Percentiles rank a stretch among this genome's conserved stretches.
Evolutionary conservation across 495 filamentous ascomycete species (phyloP).

Genomic region (Annulohypoxylon nitens): DNA sequence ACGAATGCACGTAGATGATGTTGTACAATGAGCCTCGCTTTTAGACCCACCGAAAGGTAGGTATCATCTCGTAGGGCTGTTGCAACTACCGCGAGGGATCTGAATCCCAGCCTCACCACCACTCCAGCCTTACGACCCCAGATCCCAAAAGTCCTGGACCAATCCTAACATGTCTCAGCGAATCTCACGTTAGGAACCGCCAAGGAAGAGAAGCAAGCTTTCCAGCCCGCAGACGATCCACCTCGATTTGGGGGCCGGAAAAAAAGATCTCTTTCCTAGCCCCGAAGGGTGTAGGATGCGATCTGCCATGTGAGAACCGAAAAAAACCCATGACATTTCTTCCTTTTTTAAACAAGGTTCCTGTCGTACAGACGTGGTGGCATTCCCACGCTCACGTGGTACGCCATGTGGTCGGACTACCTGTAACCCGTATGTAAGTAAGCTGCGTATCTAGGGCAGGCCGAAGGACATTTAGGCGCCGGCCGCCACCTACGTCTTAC

Average conservation of each 20-base stretch:
- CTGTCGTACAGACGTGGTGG: not conserved
- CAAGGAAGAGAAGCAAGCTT: not conserved
- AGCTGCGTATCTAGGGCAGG: not conserved
- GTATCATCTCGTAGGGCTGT: constrained; percentile 6
- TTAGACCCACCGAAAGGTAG: constrained; percentile 14
- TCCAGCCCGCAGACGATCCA: not conserved
- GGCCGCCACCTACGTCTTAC: constrained; percentile 26
- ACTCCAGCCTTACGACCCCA: constrained; percentile 34
- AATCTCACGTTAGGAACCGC: constrained; percentile 7
- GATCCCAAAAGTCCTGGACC: constrained; percentile 6
- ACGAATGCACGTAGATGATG: not conserved
- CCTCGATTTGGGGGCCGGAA: not conserved
- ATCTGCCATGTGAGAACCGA: constrained; percentile 19
- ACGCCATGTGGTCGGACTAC: constrained; percentile 20
- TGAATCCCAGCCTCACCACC: constrained; percentile 20
- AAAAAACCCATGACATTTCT: constrained; percentile 13
- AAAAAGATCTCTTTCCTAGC: constrained; percentile 6
- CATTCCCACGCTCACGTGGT: constrained; percentile 32
- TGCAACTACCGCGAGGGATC: constrained; percentile 23
- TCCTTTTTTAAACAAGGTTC: not conserved
- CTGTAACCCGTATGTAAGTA: not conserved
- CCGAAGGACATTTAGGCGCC: constrained; percentile 14
- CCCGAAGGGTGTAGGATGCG: not conserved
- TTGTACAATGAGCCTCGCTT: constrained; percentile 5
- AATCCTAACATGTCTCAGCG: constrained; percentile 9